These are phyloP conservation scores for Agastache rugosa DNA, from an alignment of 257 asterid genomes.

Conservation along the genomic window DNA sequence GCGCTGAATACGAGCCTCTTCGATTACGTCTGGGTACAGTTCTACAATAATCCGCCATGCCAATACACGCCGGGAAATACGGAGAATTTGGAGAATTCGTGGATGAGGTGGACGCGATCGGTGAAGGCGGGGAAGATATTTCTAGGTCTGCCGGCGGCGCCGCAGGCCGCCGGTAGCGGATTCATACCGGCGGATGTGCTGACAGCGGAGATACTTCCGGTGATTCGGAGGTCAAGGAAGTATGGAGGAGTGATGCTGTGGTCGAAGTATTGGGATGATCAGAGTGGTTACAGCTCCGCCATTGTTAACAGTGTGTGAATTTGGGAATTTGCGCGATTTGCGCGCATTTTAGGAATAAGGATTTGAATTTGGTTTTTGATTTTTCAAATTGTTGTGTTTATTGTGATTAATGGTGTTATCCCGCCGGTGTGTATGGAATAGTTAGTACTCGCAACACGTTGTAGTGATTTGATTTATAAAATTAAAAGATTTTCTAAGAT, in stretches of 20 bases:
- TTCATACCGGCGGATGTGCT: constrained; percentile 57
- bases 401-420: too few relatives aligned
- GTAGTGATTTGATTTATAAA: too few relatives aligned
- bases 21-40: constrained; percentile 77
- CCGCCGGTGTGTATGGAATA: too few relatives aligned
- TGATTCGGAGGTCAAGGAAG: constrained; percentile 47
- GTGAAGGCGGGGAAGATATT: constrained; percentile 54
- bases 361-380: background rate
- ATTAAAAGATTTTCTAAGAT: too few relatives aligned
- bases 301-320: constrained; percentile 45
- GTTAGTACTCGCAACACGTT: too few relatives aligned
- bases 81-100: constrained; percentile 44
- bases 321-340: background rate
- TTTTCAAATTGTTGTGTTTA: background rate
- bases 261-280: constrained; percentile 72
- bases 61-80: constrained; percentile 51
- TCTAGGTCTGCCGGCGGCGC: constrained; percentile 66
- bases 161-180: constrained; percentile 73
- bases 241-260: constrained; percentile 89
- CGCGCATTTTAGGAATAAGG: background rate
- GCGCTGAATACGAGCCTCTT: constrained; percentile 59
- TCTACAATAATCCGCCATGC: constrained; percentile 71
- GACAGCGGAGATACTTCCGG: constrained; percentile 56
- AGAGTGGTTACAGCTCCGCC: constrained; percentile 53
- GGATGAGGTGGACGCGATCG: constrained; percentile 56